Percentiles rank a stretch among this genome's conserved stretches.
Evolutionary conservation across 2,329 filamentous ascomycete genomes (phyloP).

Genomic region (Eurotiales sp.): DNA sequence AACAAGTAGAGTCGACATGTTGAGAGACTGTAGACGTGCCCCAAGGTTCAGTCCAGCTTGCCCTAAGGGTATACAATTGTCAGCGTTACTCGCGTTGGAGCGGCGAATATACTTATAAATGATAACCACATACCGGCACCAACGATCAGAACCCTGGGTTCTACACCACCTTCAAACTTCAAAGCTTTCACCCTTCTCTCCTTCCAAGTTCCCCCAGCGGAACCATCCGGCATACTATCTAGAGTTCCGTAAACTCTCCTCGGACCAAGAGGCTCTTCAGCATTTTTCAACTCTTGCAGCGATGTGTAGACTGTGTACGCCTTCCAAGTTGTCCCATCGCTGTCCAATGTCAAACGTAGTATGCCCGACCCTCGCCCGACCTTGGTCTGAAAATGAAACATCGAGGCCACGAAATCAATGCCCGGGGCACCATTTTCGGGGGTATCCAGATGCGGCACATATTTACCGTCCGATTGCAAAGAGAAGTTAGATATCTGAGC

Average conservation of each 20-base stretch:
- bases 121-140: conserved; percentile 31
- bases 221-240: conserved; percentile 30
- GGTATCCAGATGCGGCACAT: conserved; percentile 26
- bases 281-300: conserved; percentile 33
- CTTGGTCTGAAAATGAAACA: conserved; percentile 39
- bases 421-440: conserved; percentile 22
- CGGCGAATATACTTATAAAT: background rate
- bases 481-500: conserved; percentile 27
- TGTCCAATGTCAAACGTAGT: conserved; percentile 31
- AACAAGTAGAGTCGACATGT: conserved; percentile 40
- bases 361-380: conserved; percentile 35
- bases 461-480: conserved; percentile 31
- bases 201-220: conserved; percentile 33
- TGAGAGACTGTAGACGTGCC: conserved; percentile 39
- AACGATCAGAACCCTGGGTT: conserved; percentile 40
- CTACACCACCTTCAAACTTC: conserved; percentile 23
- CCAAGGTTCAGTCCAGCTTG: conserved; percentile 42
- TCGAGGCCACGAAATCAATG: conserved; percentile 26
- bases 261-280: conserved; percentile 31
- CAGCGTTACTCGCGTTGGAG: background rate
- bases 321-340: conserved; percentile 27
- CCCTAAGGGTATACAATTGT: conserved; percentile 27
- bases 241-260: conserved; percentile 32
- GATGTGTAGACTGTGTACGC: conserved; percentile 38
- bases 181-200: conserved; percentile 33